Conservation (phyloP, 1,284 basidiomycete genomes). For the Melampsora larici-populina region DNA sequence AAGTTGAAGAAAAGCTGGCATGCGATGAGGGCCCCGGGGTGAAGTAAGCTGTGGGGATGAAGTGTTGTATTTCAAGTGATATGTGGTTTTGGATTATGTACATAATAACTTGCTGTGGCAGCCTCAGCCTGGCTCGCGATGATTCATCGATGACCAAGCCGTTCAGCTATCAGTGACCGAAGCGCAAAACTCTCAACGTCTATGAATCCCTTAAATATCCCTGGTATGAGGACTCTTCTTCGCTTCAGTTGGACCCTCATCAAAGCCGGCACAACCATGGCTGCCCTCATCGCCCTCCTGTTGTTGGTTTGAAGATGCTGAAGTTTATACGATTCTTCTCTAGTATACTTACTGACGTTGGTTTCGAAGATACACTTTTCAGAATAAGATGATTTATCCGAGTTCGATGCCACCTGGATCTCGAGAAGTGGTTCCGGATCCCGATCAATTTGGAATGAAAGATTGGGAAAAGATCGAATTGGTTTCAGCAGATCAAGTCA, state of each 20-base stretch:
- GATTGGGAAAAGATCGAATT: constrained; percentile 41
- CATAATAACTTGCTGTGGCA: too few species aligned
- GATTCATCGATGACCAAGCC: too few species aligned
- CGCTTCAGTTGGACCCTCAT: not conserved
- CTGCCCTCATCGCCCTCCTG: not conserved
- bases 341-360: not conserved
- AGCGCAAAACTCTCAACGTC: too few species aligned
- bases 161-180: too few species aligned
- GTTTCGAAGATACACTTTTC: constrained; percentile 29
- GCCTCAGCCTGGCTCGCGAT: too few species aligned
- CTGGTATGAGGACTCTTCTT: not conserved
- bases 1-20: too few species aligned
- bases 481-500: constrained; percentile 19
- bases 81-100: too few species aligned
- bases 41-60: too few species aligned
- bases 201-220: not conserved
- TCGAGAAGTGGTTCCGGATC: constrained; percentile 20
- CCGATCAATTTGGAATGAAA: constrained; percentile 17
- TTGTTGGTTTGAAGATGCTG: not conserved
- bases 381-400: constrained; percentile 42
- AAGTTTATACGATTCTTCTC: not conserved
- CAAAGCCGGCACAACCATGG: not conserved
- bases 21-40: too few species aligned
- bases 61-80: too few species aligned
- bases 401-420: constrained; percentile 35